phyloP scores from a whole-genome alignment of 2,329 filamentous ascomycete genomes.

The Penicillium freii region DNA sequence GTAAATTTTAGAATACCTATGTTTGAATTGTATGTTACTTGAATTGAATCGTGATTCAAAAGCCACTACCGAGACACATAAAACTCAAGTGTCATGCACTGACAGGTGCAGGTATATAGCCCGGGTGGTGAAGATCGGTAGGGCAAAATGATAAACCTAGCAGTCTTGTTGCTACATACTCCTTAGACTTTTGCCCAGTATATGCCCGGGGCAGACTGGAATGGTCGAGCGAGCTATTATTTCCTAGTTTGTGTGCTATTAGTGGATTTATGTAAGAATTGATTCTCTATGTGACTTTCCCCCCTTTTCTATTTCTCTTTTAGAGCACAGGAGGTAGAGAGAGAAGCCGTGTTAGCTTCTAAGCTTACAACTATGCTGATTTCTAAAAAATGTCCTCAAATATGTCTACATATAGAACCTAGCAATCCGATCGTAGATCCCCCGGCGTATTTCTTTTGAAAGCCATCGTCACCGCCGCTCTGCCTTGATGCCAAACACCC shows the following conservation, averaged over 20 bases:
- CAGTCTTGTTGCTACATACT: not conserved
- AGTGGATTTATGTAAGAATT: not conserved
- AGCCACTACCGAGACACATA: not conserved
- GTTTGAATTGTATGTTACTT: not conserved
- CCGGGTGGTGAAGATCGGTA: not conserved
- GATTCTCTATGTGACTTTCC: not conserved
- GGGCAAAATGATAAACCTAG: not conserved
- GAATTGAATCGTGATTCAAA: not conserved
- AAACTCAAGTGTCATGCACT: not conserved
- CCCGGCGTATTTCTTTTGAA: not conserved
- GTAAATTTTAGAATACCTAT: not conserved
- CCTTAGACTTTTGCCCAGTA: not conserved
- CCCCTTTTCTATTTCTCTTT: not conserved
- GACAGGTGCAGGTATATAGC: not conserved
- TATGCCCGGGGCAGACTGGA: not conserved
- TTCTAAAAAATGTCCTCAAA: not conserved
- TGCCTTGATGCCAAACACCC: not conserved
- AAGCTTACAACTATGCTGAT: too few species aligned
- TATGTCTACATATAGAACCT: too few species aligned
- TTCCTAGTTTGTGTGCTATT: not conserved
- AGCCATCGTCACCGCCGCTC: not conserved
- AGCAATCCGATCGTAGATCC: not conserved
- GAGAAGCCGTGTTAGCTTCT: not conserved
- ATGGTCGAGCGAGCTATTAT: not conserved
- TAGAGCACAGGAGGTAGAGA: not conserved